Conservation (phyloP, 768 basidiomycete genomes). For the Boletus pseudo-olivaceus region DNA sequence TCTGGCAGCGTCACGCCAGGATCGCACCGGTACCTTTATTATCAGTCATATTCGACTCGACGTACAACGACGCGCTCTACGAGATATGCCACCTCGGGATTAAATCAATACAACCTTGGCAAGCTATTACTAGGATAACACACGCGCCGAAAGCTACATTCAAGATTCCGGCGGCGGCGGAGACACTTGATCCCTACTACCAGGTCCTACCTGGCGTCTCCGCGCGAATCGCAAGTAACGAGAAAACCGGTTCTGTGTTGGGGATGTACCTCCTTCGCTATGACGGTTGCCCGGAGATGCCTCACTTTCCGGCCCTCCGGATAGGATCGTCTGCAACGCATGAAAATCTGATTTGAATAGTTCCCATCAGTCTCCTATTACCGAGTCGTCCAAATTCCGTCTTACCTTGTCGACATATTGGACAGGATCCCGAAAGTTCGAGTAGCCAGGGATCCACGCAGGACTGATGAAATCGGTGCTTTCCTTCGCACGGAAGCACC, state of each 20-base stretch:
- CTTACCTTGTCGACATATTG: conserved; percentile 86
- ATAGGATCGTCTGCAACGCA: conserved; percentile 57
- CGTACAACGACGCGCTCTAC: background rate
- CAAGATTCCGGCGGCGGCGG: conserved; percentile 4
- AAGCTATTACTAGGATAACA: background rate
- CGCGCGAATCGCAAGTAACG: conserved; percentile 54
- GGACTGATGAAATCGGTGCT: conserved; percentile 83
- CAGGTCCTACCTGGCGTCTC: conserved; percentile 43
- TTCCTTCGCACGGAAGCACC: conserved; percentile 85
- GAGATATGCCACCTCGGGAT: background rate
- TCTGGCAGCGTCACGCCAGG: background rate
- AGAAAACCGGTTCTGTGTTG: conserved; percentile 46
- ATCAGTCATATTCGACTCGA: background rate
- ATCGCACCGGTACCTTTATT: background rate
- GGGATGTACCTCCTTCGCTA: conserved; percentile 15
- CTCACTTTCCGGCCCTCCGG: conserved; percentile 28
- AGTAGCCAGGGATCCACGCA: conserved; percentile 96
- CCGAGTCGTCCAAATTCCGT: background rate
- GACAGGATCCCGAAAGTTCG: conserved; percentile 86
- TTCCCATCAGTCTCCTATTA: background rate
- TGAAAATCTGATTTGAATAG: conserved; percentile 45
- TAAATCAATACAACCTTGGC: background rate
- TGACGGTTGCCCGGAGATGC: conserved; percentile 4
- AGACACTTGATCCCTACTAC: conserved; percentile 31
- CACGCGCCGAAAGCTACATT: background rate